Conservation (phyloP, 2,329 filamentous ascomycete genomes). For the Aspergillus costaricaensis region DNA sequence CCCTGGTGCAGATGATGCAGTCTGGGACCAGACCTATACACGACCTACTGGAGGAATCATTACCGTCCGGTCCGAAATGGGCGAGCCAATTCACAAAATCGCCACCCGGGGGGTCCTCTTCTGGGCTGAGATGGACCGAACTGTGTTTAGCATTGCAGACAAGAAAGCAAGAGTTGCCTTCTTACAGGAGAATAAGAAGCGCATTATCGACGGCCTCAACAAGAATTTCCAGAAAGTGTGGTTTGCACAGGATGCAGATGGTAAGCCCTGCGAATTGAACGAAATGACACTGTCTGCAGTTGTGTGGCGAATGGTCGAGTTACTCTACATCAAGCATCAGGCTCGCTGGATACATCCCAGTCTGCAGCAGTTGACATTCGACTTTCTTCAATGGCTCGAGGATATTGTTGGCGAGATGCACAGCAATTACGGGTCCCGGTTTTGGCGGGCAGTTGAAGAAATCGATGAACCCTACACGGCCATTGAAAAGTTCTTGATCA, state of each 20-base stretch:
- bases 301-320: not conserved
- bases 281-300: slow-evolving; percentile 3
- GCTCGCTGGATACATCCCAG: not conserved
- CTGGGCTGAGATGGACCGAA: slow-evolving; percentile 5
- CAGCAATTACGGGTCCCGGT: not conserved
- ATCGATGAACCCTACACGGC: not conserved
- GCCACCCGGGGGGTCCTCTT: not conserved
- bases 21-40: slow-evolving; percentile 1
- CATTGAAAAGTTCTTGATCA: not conserved
- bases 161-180: not conserved
- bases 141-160: slow-evolving; percentile 9
- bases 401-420: not conserved
- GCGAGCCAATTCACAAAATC: slow-evolving; percentile 3
- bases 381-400: slow-evolving; percentile 3
- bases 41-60: not conserved
- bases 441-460: not conserved
- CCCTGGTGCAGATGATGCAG: not conserved
- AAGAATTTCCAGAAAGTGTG: slow-evolving; percentile 2
- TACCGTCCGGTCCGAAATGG: not conserved
- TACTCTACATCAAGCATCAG: slow-evolving; percentile 1
- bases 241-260: not conserved
- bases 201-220: slow-evolving; percentile 4
- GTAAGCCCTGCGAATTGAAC: not conserved
- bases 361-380: not conserved
- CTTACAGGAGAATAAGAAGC: not conserved